Percentiles rank a stretch among this genome's conserved stretches.
Evolutionary conservation across 768 basidiomycete species (phyloP).

Genomic region (Suillus paluster): DNA sequence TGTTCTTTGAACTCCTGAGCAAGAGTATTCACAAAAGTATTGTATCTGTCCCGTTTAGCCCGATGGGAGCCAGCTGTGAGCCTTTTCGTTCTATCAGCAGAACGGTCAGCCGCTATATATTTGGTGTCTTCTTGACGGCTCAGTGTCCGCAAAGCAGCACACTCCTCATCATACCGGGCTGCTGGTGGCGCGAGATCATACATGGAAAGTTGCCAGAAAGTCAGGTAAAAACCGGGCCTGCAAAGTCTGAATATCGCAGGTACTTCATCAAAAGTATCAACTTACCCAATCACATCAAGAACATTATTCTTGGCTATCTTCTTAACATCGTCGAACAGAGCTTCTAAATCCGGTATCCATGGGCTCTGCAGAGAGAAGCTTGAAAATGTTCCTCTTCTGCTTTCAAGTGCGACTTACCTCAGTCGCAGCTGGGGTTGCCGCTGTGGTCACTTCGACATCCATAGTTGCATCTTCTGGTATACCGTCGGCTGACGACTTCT

Average conservation of each 20-base stretch:
- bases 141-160: constrained; percentile 57
- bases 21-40: constrained; percentile 59
- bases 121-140: constrained; percentile 72
- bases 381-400: background rate
- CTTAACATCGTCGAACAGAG: constrained; percentile 77
- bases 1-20: constrained; percentile 79
- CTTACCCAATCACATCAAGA: constrained; percentile 74
- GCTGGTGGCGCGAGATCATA: constrained; percentile 86
- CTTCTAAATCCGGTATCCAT: constrained; percentile 78
- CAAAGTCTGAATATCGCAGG: constrained; percentile 13
- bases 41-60: constrained; percentile 67
- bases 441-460: constrained; percentile 51
- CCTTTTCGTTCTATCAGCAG: constrained; percentile 65
- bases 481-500: constrained; percentile 35
- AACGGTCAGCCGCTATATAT: constrained; percentile 69
- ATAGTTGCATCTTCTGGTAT: constrained; percentile 51
- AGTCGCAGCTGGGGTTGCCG: constrained; percentile 30
- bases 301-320: constrained; percentile 70
- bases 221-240: constrained; percentile 91
- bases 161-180: constrained; percentile 80
- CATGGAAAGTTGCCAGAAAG: constrained; percentile 96
- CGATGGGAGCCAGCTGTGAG: constrained; percentile 61
- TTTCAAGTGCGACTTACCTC: constrained; percentile 40
- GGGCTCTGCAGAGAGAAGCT: constrained; percentile 51
- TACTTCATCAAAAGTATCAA: constrained; percentile 12